These are phyloP conservation scores for Nigrospora oryzae DNA, from an alignment of 2,329 filamentous ascomycete species.

Conservation along the genomic window DNA sequence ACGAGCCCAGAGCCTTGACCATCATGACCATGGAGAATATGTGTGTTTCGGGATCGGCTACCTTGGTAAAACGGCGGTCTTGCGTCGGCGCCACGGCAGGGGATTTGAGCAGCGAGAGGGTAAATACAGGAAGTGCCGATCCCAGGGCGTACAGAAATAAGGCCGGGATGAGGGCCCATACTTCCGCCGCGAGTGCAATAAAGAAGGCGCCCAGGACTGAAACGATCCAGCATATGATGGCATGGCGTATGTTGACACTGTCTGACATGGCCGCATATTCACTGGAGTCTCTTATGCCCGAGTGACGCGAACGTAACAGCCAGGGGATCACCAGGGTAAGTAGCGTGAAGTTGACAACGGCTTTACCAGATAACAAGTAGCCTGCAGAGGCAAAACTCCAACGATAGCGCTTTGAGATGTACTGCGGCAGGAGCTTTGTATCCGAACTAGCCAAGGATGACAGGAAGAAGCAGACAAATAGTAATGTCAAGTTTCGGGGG, in stretches of 20 bases:
- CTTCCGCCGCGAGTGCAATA: constrained; percentile 28
- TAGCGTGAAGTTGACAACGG: constrained; percentile 36
- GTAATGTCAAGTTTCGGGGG: constrained; percentile 30
- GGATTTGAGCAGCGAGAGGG: constrained; percentile 37
- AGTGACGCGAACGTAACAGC: constrained; percentile 19
- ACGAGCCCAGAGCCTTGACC: constrained; percentile 36
- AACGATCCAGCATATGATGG: constrained; percentile 25
- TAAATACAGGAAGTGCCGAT: constrained; percentile 40
- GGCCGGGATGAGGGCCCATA: constrained; percentile 32
- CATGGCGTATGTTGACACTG: constrained; percentile 22
- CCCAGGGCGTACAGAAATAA: constrained; percentile 38
- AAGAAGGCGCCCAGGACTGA: constrained; percentile 32
- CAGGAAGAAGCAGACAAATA: constrained; percentile 36
- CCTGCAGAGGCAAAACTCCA: constrained; percentile 38
- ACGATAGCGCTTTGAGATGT: constrained; percentile 38
- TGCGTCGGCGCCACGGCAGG: constrained; percentile 22
- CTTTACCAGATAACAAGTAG: constrained; percentile 38
- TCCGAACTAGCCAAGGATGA: constrained; percentile 41
- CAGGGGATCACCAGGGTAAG: constrained; percentile 32
- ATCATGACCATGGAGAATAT: constrained; percentile 44
- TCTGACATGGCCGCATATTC: constrained; percentile 15
- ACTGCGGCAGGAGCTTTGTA: constrained; percentile 40
- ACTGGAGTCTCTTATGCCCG: background rate
- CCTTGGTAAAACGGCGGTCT: constrained; percentile 4
- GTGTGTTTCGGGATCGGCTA: constrained; percentile 25